These are phyloP conservation scores for Paramyrothecium sp. DNA, from an alignment of 2,329 filamentous ascomycete species.

Conservation along the genomic window DNA sequence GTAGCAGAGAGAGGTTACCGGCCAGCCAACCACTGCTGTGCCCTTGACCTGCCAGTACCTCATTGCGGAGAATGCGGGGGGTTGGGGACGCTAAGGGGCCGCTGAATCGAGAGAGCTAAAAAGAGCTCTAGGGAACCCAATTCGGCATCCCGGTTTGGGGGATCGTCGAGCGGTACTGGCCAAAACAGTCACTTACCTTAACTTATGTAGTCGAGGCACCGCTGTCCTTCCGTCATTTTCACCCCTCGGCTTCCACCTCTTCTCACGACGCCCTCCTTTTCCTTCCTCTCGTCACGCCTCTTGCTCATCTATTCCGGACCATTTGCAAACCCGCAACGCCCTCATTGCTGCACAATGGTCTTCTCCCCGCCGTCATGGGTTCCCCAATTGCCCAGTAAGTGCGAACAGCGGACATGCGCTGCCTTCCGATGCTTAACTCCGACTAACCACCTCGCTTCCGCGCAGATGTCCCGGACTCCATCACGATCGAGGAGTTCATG, in stretches of 20 bases:
- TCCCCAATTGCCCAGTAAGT: constrained; percentile 55
- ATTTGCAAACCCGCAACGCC: background rate
- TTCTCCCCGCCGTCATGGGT: constrained; percentile 63
- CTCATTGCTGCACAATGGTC: constrained; percentile 34
- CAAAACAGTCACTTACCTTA: no score
- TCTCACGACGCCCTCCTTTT: background rate
- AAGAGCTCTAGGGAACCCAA: background rate
- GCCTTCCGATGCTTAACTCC: constrained; percentile 5
- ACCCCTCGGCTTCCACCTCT: background rate
- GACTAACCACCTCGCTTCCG: background rate
- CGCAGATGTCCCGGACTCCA: constrained; percentile 65
- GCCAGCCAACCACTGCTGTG: no score
- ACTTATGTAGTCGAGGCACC: background rate
- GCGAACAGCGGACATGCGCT: background rate
- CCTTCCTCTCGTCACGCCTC: background rate
- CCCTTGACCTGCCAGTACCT: no score
- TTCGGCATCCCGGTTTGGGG: background rate
- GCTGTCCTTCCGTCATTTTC: background rate
- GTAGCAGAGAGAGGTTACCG: background rate
- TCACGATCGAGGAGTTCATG: constrained; percentile 77
- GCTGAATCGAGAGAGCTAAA: background rate
- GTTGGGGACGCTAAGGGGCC: background rate
- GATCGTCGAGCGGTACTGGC: no score
- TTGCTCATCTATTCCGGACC: background rate
- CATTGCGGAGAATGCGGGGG: constrained; percentile 1